Percentiles rank a stretch among this genome's conserved stretches.
These are phyloP conservation scores for Cercospora citrullina DNA, from an alignment of 2,329 filamentous ascomycete species.

Conservation along the genomic window DNA sequence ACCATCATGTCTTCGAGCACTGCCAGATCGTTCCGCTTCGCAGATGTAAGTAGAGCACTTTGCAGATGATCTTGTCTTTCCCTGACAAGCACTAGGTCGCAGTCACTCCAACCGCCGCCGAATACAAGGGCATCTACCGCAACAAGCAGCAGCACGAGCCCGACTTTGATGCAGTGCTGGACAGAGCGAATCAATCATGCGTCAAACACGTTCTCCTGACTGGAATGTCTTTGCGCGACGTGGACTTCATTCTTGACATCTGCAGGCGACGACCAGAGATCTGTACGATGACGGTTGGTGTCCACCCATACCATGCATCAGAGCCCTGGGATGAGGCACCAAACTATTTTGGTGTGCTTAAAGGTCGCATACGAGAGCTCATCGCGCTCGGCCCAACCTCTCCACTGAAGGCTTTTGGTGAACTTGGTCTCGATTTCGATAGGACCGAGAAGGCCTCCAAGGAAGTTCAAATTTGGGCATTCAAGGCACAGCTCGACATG, in stretches of 20 bases:
- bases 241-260: conserved; percentile 37
- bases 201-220: conserved; percentile 46
- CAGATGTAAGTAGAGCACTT: not conserved
- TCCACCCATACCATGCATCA: conserved; percentile 54
- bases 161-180: conserved; percentile 48
- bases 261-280: conserved; percentile 29
- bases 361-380: conserved; percentile 29
- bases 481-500: conserved; percentile 47
- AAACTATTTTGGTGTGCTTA: conserved; percentile 32
- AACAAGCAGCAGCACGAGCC: conserved; percentile 51
- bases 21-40: not conserved
- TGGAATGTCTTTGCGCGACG: conserved; percentile 45
- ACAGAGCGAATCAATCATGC: conserved; percentile 45
- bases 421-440: conserved; percentile 55
- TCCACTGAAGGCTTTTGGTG: conserved; percentile 50
- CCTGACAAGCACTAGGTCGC: conserved; percentile 31
- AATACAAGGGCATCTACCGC: conserved; percentile 55
- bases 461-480: conserved; percentile 44
- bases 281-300: conserved; percentile 51
- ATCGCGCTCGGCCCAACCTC: conserved; percentile 17
- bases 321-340: conserved; percentile 43
- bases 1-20: not conserved
- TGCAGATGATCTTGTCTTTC: not conserved
- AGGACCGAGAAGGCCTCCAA: conserved; percentile 48
- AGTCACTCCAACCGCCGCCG: conserved; percentile 39